Base-by-base conservation (phyloP, 345 rosid genomes). In the Orychophragmus violaceus region DNA sequence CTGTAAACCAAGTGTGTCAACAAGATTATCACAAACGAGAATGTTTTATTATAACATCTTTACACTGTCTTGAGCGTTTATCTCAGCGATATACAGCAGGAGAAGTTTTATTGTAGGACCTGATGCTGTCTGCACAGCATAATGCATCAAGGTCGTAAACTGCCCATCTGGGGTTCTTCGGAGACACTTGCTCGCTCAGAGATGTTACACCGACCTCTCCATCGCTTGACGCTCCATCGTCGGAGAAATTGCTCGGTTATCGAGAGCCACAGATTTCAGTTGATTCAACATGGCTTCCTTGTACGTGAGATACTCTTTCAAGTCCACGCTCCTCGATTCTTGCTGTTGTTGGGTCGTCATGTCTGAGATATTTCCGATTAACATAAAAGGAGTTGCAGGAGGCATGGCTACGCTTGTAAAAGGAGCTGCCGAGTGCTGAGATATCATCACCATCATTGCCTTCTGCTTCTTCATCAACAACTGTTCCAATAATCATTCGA, bases 121-220 rank as follows among this genome's bases (percentile, higher is more conserved):
- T 6, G 96, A 90, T 25, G 90, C 95, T 11, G 95, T 77, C 71
- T 76, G 91, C 57, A 93, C 97, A 56, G 97, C 99, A 82, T 90
- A 85, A 79, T 93, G 99, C 83, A 93, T 70, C 78, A 90, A 83
- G 54, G 89, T 78, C 32, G 96, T 88, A 93, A 39, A 90, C 99
- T 0, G 90, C 99, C 96, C 96, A 85, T 69, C 86, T 90, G 3
- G 99, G 96, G 57, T 88, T 87, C 84, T 79, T 88, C 1, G 96
- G 89, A 2, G 77, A 78, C 51, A 76, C 87, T 35, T 95, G 81
- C 71, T 84, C 86, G 51, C 71, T 71, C 11, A 72, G 67, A 62
- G 54, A 52, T 39, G 70, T 24, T 28, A 21, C 19, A 30, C 24
- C 60, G n/a, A 36, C n/a, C 30, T 41, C 33, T 54, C 79, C 32